phyloP scores from a whole-genome alignment of 768 basidiomycete species.

The Rhodocollybia butyracea region DNA sequence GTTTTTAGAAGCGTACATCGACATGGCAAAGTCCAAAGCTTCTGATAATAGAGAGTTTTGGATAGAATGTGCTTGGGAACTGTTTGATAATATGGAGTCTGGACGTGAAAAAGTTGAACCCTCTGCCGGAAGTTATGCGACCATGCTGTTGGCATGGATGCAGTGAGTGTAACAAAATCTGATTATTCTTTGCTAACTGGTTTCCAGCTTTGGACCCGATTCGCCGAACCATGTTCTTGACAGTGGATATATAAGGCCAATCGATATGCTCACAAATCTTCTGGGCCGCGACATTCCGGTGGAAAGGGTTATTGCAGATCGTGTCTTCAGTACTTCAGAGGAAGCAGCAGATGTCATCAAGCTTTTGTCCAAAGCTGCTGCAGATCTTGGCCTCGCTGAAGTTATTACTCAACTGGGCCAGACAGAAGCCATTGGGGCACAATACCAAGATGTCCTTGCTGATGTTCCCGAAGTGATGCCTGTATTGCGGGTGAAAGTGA shows the following conservation, averaged over 20 bases:
- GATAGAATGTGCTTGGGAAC: constrained; percentile 57
- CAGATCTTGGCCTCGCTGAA: constrained; percentile 45
- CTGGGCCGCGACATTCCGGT: constrained; percentile 48
- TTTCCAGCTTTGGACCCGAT: constrained; percentile 37
- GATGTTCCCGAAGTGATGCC: constrained; percentile 61
- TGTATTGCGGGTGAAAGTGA: constrained; percentile 42
- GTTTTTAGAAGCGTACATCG: constrained; percentile 62
- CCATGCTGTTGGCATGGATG: constrained; percentile 59
- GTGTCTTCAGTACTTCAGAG: constrained; percentile 49
- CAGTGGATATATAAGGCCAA: constrained; percentile 17
- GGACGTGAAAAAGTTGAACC: constrained; percentile 43
- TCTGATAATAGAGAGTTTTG: constrained; percentile 44
- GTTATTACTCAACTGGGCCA: constrained; percentile 58
- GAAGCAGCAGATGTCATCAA: constrained; percentile 55
- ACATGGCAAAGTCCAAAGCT: constrained; percentile 51
- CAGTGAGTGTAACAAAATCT: constrained; percentile 33
- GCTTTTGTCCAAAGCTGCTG: constrained; percentile 56
- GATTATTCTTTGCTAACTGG: background rate
- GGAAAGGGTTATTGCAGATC: constrained; percentile 53
- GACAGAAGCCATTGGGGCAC: constrained; percentile 42
- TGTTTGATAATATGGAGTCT: constrained; percentile 57
- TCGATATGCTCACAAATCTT: constrained; percentile 41
- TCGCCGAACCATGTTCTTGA: constrained; percentile 18
- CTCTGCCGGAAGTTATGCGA: constrained; percentile 59
- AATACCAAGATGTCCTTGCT: constrained; percentile 38